A percentile compares a stretch with the other conserved stretches of the same genome.
phyloP scores from a whole-genome alignment of 495 filamentous ascomycete species.

The Sporormia fimetaria region DNA sequence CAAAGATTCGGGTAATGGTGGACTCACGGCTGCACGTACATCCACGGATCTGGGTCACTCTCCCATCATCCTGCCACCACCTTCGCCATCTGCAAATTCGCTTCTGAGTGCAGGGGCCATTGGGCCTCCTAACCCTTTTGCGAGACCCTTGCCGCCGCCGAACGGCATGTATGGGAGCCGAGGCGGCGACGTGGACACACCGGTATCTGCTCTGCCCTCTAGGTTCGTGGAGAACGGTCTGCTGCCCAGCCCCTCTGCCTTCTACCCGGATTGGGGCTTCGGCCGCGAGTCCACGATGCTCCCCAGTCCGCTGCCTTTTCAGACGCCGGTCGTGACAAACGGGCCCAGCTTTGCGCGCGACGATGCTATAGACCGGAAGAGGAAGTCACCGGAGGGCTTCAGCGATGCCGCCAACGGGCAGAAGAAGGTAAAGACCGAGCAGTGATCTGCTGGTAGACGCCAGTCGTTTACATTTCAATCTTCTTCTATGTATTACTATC shows the following conservation, averaged over 20 bases:
- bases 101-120: slow-evolving; percentile 83
- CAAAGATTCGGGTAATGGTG: slow-evolving; percentile 48
- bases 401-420: slow-evolving; percentile 17
- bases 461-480: not conserved
- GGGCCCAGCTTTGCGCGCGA: slow-evolving; percentile 34
- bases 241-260: slow-evolving; percentile 75
- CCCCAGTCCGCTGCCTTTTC: slow-evolving; percentile 83
- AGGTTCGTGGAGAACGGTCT: slow-evolving; percentile 77
- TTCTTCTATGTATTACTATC: not conserved
- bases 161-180: slow-evolving; percentile 43
- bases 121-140: slow-evolving; percentile 92
- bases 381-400: slow-evolving; percentile 31
- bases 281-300: slow-evolving; percentile 66
- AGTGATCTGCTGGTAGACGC: too few relatives aligned
- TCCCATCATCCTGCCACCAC: slow-evolving; percentile 76
- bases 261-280: slow-evolving; percentile 86
- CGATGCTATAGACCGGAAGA: slow-evolving; percentile 32
- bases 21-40: slow-evolving; percentile 40
- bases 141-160: slow-evolving; percentile 61
- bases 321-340: slow-evolving; percentile 66
- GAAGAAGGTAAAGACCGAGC: slow-evolving; percentile 16
- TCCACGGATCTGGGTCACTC: slow-evolving; percentile 46
- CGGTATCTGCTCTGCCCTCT: slow-evolving; percentile 91
- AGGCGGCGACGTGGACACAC: slow-evolving; percentile 79
- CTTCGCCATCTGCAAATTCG: slow-evolving; percentile 76